phyloP scores from a whole-genome alignment of 805 yeast species.

The Ogataea pilisensis region DNA sequence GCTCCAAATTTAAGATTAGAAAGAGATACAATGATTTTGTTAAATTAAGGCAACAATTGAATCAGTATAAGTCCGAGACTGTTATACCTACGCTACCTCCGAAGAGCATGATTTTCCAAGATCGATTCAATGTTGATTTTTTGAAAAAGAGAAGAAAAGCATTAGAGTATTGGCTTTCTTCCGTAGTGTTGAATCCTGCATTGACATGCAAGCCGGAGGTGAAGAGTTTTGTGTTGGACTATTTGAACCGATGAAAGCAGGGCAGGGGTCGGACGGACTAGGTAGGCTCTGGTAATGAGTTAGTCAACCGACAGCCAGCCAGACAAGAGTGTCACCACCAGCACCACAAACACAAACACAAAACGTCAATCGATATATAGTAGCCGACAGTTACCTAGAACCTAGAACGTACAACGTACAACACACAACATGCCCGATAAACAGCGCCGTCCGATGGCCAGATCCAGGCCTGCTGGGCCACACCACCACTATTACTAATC shows the following conservation, averaged over 20 bases:
- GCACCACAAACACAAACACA: no score
- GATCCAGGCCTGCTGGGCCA: no score
- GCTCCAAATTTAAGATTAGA: constrained; percentile 42
- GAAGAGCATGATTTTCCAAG: constrained; percentile 31
- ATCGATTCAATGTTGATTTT: constrained; percentile 35
- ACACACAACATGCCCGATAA: no score
- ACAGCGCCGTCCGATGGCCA: no score
- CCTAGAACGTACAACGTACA: no score
- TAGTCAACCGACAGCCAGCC: not conserved
- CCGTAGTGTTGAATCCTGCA: constrained; percentile 48
- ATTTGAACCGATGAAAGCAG: not conserved
- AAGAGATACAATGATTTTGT: constrained; percentile 67
- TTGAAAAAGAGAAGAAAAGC: constrained; percentile 52
- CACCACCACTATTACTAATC: constrained; percentile 4
- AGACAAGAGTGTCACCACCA: not conserved
- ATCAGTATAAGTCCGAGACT: constrained; percentile 34
- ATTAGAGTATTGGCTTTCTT: constrained; percentile 55
- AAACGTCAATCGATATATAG: no score
- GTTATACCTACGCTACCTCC: constrained; percentile 51
- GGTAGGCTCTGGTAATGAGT: not conserved
- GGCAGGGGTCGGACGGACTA: no score
- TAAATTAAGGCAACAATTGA: constrained; percentile 38
- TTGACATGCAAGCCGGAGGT: constrained; percentile 36
- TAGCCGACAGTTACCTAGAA: no score
- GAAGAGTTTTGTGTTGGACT: constrained; percentile 34